phyloP scores from a whole-genome alignment of 495 filamentous ascomycete species.

The Hypoxylon lenormandii region DNA sequence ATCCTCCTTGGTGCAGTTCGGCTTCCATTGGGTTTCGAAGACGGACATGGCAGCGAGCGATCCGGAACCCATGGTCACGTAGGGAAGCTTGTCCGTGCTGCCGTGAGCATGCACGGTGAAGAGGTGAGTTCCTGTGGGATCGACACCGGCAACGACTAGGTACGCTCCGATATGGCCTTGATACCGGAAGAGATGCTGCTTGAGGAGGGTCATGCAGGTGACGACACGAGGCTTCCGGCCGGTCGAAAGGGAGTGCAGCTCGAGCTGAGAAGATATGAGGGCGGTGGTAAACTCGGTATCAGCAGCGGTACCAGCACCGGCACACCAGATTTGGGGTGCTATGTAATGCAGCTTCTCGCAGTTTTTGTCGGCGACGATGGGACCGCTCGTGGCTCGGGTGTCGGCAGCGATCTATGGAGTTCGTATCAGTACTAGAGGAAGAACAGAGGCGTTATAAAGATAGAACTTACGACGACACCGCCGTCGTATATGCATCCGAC shows the following conservation, averaged over 20 bases:
- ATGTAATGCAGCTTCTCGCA: slow-evolving; percentile 99
- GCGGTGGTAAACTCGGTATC: slow-evolving; percentile 99
- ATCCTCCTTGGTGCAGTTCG: slow-evolving; percentile 78
- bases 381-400: slow-evolving; percentile 95
- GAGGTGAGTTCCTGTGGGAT: slow-evolving; percentile 93
- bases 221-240: slow-evolving; percentile 96
- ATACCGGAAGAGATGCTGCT: slow-evolving; percentile 98
- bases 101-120: slow-evolving; percentile 99
- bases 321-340: slow-evolving; percentile 98
- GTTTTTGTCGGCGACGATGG: slow-evolving; percentile 99
- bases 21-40: slow-evolving; percentile 96
- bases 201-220: slow-evolving; percentile 99
- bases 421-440: slow-evolving; percentile 6
- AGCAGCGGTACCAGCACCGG: slow-evolving; percentile 95
- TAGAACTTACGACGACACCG: slow-evolving; percentile 82
- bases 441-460: background rate
- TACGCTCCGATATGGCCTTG: slow-evolving; percentile 99
- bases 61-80: slow-evolving; percentile 98
- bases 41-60: slow-evolving; percentile 97
- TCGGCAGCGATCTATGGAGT: slow-evolving; percentile 86
- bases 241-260: slow-evolving; percentile 93
- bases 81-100: slow-evolving; percentile 97
- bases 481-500: slow-evolving; percentile 97
- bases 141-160: slow-evolving; percentile 95
- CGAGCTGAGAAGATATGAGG: slow-evolving; percentile 97